Conservation (phyloP, 2,329 filamentous ascomycete genomes). For the Mycosphaerelloides madeirae region DNA sequence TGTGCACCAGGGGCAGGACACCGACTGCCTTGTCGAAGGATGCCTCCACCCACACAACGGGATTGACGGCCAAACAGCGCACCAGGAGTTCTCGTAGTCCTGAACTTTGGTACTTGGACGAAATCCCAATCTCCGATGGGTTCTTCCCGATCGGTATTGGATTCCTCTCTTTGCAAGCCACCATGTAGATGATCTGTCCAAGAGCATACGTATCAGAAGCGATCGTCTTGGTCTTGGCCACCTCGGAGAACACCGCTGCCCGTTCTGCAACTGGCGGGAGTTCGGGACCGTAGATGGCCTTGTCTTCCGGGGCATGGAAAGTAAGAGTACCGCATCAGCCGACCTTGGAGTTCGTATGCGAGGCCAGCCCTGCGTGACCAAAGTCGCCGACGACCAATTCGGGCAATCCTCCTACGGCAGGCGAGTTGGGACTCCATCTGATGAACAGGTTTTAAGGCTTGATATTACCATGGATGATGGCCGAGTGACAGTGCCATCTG, state of each 20-base stretch:
- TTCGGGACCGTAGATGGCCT: neutral
- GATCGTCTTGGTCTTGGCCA: constrained; percentile 4
- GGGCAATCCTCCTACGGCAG: constrained; percentile 10
- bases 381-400: constrained; percentile 19
- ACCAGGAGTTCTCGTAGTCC: constrained; percentile 7
- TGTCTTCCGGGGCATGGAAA: constrained; percentile 10
- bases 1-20: constrained; percentile 7
- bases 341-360: neutral
- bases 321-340: constrained; percentile 4
- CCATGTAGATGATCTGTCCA: constrained; percentile 17
- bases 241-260: neutral
- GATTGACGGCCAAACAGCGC: constrained; percentile 12
- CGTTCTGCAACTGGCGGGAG: neutral
- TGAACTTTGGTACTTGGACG: constrained; percentile 6
- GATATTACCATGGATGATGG: constrained; percentile 19
- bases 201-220: constrained; percentile 17
- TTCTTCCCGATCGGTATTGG: constrained; percentile 6
- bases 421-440: constrained; percentile 5
- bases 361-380: constrained; percentile 5
- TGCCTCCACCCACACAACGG: constrained; percentile 9
- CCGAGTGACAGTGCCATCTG: neutral
- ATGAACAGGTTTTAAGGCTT: constrained; percentile 21
- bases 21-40: constrained; percentile 9
- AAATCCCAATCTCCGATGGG: constrained; percentile 4
- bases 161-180: constrained; percentile 4